Evolutionary conservation across 495 filamentous ascomycete species (phyloP).

Genomic region (Neurospora sp.): DNA sequence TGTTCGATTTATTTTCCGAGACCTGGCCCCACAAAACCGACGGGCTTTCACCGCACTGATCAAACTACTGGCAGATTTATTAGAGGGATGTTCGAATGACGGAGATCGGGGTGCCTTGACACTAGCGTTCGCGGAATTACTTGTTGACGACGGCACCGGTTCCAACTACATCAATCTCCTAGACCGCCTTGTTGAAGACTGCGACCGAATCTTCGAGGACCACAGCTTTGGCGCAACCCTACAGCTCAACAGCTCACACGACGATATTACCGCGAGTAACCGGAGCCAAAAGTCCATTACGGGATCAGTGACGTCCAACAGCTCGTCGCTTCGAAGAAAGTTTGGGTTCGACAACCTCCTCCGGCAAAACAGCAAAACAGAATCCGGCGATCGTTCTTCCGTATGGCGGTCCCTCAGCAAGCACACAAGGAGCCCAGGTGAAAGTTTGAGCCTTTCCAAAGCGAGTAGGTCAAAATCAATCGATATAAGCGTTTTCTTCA

Average conservation of each 20-base stretch:
- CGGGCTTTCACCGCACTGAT: conserved; percentile 77
- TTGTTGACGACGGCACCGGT: conserved; percentile 66
- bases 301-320: conserved; percentile 50
- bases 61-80: conserved; percentile 74
- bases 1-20: conserved; percentile 62
- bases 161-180: conserved; percentile 82
- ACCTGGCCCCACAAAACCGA: conserved; percentile 86
- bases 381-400: conserved; percentile 49
- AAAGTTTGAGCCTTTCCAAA: conserved; percentile 49
- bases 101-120: conserved; percentile 86
- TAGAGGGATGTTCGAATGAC: conserved; percentile 91
- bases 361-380: conserved; percentile 66
- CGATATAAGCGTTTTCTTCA: conserved; percentile 50
- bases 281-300: conserved; percentile 36
- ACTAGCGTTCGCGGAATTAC: conserved; percentile 78
- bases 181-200: conserved; percentile 87
- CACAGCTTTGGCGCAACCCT: conserved; percentile 37
- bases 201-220: conserved; percentile 76
- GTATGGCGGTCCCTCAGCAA: conserved; percentile 89
- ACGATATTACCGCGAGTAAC: conserved; percentile 35
- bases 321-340: conserved; percentile 73
- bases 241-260: conserved; percentile 28
- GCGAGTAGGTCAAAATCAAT: conserved; percentile 69
- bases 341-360: conserved; percentile 68
- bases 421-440: conserved; percentile 48